phyloP scores from a whole-genome alignment of 306 rosid genomes.

The Rosa rugosa region DNA sequence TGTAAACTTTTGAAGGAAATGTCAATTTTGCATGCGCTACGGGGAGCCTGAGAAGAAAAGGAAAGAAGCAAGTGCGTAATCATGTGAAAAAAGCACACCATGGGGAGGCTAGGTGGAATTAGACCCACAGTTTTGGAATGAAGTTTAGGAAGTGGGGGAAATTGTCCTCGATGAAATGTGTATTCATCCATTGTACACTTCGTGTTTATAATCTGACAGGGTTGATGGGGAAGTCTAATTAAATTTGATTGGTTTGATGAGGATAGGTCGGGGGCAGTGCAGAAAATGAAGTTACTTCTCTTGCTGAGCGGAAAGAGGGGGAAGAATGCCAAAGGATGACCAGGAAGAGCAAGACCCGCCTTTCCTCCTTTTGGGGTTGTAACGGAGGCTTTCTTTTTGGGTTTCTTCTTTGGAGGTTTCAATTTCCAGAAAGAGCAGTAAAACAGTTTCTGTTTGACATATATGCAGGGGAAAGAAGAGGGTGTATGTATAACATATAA shows the following conservation, averaged over 20 bases:
- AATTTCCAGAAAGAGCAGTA: conserved; percentile 37
- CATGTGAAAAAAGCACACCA: conserved; percentile 16
- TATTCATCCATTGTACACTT: conserved; percentile 40
- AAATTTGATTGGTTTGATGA: conserved; percentile 58
- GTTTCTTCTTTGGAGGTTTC: conserved; percentile 19
- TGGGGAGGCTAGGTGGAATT: conserved; percentile 23
- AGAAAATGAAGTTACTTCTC: background rate
- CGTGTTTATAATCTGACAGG: conserved; percentile 69
- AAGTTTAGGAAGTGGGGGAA: conserved; percentile 24
- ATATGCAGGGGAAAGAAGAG: conserved; percentile 35
- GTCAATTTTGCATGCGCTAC: conserved; percentile 22
- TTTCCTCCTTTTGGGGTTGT: conserved; percentile 47
- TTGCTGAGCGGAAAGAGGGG: conserved; percentile 17
- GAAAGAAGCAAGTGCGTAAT: conserved; percentile 15
- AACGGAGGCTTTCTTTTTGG: conserved; percentile 31
- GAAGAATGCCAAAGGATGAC: background rate
- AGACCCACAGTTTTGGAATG: conserved; percentile 63
- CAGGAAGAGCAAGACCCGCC: conserved; percentile 41
- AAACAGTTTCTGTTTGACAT: conserved; percentile 50
- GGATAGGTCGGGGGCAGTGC: conserved; percentile 27
- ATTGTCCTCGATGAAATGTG: conserved; percentile 27
- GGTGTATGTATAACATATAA: conserved; percentile 47
- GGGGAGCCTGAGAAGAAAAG: conserved; percentile 32
- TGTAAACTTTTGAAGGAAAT: conserved; percentile 29
- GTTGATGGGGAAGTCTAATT: conserved; percentile 49